Evolutionary conservation across 2,329 filamentous ascomycete genomes (phyloP).

Genomic region (Xylariomycetidae sp.): DNA sequence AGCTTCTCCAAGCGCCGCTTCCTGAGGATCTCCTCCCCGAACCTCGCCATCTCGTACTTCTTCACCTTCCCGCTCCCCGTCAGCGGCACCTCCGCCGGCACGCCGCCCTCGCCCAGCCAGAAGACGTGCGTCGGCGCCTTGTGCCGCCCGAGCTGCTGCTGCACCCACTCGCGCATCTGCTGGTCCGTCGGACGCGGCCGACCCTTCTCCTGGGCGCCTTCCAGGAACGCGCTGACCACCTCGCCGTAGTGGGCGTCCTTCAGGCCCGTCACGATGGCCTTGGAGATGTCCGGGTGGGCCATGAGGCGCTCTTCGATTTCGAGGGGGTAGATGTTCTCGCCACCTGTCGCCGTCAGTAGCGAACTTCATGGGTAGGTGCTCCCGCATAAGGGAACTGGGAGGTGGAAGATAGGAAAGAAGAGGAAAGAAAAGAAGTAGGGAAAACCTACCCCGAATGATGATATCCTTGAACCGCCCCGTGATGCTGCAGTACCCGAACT

Average conservation of each 20-base stretch:
- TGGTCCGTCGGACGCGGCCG: conserved; percentile 38
- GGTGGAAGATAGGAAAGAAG: conserved; percentile 1
- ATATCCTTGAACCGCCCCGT: conserved; percentile 76
- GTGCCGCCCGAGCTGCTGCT: conserved; percentile 55
- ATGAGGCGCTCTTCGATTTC: conserved; percentile 71
- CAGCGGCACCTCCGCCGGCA: conserved; percentile 51
- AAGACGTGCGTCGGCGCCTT: conserved; percentile 71
- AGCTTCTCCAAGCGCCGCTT: conserved; percentile 41
- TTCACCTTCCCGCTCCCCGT: conserved; percentile 69
- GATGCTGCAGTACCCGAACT: conserved; percentile 64
- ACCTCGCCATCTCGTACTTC: conserved; percentile 57
- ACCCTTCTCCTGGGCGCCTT: conserved; percentile 25
- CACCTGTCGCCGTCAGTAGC: conserved; percentile 48
- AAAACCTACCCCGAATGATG: conserved; percentile 58
- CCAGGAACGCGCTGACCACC: conserved; percentile 62
- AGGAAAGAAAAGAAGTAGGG: not conserved
- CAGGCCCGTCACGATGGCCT: conserved; percentile 65
- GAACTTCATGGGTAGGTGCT: too few relatives aligned
- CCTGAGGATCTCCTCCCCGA: conserved; percentile 49
- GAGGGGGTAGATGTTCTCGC: conserved; percentile 68
- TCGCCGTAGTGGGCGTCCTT: conserved; percentile 68
- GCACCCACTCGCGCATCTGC: conserved; percentile 58
- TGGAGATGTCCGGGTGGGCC: conserved; percentile 52
- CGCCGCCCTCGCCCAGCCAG: conserved; percentile 60
- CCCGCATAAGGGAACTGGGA: conserved; percentile 1